These are phyloP conservation scores for Aspergillus sp. DNA, from an alignment of 2,329 filamentous ascomycete species.

Conservation along the genomic window DNA sequence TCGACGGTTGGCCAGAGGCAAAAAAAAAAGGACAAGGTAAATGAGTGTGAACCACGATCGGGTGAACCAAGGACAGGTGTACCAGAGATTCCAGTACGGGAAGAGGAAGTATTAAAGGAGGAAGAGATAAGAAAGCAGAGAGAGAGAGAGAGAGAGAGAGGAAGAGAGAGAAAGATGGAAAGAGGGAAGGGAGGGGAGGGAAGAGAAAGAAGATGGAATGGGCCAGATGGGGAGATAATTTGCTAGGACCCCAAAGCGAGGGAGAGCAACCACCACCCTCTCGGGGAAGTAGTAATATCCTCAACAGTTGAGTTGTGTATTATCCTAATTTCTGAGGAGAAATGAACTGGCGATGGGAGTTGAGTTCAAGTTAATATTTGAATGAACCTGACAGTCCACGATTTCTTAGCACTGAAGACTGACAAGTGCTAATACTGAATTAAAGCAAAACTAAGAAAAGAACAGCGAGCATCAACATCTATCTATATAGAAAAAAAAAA, in stretches of 20 bases:
- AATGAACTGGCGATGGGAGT: too few relatives aligned
- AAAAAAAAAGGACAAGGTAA: neutral
- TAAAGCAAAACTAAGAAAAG: too few relatives aligned
- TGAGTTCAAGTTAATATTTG: too few relatives aligned
- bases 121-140: neutral
- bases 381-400: too few relatives aligned
- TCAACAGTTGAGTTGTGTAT: conserved; percentile 7
- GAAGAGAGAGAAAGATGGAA: conserved; percentile 12
- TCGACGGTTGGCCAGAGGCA: neutral
- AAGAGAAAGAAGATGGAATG: conserved; percentile 7
- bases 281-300: conserved; percentile 1
- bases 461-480: too few relatives aligned
- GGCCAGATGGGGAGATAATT: neutral
- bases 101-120: conserved; percentile 4
- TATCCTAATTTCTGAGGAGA: neutral
- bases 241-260: conserved; percentile 3
- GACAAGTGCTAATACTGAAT: too few relatives aligned
- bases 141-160: conserved; percentile 1
- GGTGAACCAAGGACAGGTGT: conserved; percentile 5
- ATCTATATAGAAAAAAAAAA: too few relatives aligned
- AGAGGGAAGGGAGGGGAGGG: conserved; percentile 10
- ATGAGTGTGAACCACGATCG: conserved; percentile 4
- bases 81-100: neutral
- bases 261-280: neutral
- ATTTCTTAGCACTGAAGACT: too few relatives aligned